phyloP scores from a whole-genome alignment of 1,139 yeast species.

The Suhomyces maxii region DNA sequence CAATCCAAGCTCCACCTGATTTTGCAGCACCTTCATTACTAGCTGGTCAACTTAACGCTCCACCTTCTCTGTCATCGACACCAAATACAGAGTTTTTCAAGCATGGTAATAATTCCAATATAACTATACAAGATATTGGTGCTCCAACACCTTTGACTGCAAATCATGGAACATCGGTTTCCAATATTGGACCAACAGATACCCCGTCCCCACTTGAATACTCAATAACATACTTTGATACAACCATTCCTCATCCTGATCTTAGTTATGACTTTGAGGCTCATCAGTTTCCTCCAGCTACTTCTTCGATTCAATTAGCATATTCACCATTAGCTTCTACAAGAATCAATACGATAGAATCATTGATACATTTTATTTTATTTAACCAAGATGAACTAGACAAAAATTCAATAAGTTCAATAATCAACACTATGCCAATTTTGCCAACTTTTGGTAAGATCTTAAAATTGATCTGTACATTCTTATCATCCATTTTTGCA shows the following conservation, averaged over 20 bases:
- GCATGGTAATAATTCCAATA: slow-evolving; percentile 17
- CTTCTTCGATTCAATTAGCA: slow-evolving; percentile 14
- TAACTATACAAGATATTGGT: slow-evolving; percentile 16
- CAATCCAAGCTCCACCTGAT: slow-evolving; percentile 1
- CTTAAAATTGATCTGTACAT: slow-evolving; percentile 37
- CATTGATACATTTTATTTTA: slow-evolving; percentile 70
- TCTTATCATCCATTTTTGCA: slow-evolving; percentile 23
- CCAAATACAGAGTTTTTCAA: slow-evolving; percentile 16
- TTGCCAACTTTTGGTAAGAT: slow-evolving; percentile 59
- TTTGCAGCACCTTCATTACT: slow-evolving; percentile 8
- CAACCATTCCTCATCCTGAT: slow-evolving; percentile 64
- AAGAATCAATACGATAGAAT: slow-evolving; percentile 48
- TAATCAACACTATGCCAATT: slow-evolving; percentile 63
- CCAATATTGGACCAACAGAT: background rate
- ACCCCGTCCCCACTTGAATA: slow-evolving; percentile 13
- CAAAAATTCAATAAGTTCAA: slow-evolving; percentile 35
- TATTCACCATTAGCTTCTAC: slow-evolving; percentile 7
- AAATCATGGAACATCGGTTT: slow-evolving; percentile 6
- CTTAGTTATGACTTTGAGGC: slow-evolving; percentile 51
- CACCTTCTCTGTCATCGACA: slow-evolving; percentile 8
- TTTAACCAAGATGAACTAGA: slow-evolving; percentile 41
- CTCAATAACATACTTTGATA: slow-evolving; percentile 26
- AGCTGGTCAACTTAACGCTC: slow-evolving; percentile 4
- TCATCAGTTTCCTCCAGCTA: slow-evolving; percentile 27
- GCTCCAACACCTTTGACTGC: slow-evolving; percentile 5